Evolutionary conservation across 352 stramenopile species (phyloP).

Genomic region (Thraustotheca clavata): DNA sequence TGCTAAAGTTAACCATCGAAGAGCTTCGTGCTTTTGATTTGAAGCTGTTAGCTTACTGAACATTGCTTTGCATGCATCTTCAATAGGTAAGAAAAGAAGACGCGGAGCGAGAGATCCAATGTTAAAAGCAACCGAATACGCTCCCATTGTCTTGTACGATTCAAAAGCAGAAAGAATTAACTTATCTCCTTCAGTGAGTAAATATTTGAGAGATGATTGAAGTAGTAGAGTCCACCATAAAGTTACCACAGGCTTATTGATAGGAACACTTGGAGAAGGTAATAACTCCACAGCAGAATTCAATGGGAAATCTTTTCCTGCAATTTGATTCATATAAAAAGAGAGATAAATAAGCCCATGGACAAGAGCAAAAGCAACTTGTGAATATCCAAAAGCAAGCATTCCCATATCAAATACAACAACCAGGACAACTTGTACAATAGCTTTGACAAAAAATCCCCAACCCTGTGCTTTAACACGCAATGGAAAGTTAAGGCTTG

Average conservation of each 20-base stretch:
- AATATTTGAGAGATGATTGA: conserved; percentile 95
- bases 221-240: conserved; percentile 72
- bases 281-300: conserved; percentile 45
- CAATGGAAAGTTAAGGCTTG: conserved; percentile 72
- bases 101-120: conserved; percentile 93
- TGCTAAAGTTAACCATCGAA: conserved; percentile 52
- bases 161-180: conserved; percentile 89
- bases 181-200: conserved; percentile 95
- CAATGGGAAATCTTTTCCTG: conserved; percentile 32
- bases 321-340: conserved; percentile 49
- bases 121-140: conserved; percentile 94
- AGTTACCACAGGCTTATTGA: conserved; percentile 48
- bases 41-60: conserved; percentile 84
- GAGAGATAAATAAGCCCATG: conserved; percentile 45
- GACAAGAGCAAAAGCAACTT: conserved; percentile 61
- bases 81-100: conserved; percentile 93
- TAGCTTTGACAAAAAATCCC: conserved; percentile 58
- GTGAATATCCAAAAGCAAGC: conserved; percentile 58
- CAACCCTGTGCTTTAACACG: conserved; percentile 68
- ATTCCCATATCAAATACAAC: conserved; percentile 54
- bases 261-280: conserved; percentile 24
- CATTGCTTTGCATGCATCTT: conserved; percentile 93
- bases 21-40: conserved; percentile 24
- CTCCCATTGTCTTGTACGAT: conserved; percentile 89
- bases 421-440: conserved; percentile 61